phyloP scores from a whole-genome alignment of 257 asterid species.

The Nicotiana obtusifolia region DNA sequence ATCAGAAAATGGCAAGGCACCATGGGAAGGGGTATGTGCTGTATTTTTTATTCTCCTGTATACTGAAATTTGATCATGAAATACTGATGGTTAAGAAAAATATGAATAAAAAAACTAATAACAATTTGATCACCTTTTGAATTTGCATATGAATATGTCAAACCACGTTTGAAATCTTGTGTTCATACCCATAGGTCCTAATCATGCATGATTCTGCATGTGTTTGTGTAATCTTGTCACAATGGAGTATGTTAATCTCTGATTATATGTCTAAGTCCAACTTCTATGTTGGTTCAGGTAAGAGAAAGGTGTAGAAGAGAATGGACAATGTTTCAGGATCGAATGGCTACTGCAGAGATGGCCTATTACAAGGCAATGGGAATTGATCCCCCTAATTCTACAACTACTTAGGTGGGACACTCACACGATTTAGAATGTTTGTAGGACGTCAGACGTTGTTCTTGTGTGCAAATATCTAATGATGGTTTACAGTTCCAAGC shows the following conservation, averaged over 20 bases:
- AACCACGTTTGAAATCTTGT: background rate
- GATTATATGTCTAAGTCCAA: background rate
- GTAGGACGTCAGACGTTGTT: background rate
- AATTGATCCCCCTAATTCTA: conserved; percentile 56
- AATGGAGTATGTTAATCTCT: background rate
- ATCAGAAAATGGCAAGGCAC: conserved; percentile 75
- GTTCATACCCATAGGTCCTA: background rate
- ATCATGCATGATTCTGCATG: background rate
- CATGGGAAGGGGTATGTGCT: conserved; percentile 94
- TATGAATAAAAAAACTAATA: background rate
- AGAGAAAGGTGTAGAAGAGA: conserved; percentile 76
- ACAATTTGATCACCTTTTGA: background rate
- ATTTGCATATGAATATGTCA: background rate
- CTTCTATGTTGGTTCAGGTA: conserved; percentile 37
- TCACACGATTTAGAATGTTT: background rate
- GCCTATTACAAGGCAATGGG: conserved; percentile 60
- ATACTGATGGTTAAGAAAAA: background rate
- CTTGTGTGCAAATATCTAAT: background rate
- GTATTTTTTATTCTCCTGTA: background rate
- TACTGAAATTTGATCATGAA: background rate
- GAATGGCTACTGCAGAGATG: conserved; percentile 64
- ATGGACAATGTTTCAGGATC: conserved; percentile 76
- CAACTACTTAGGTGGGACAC: conserved; percentile 32
- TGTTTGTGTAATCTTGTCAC: background rate
- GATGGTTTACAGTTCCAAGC: background rate